These are phyloP conservation scores for Aspergillus persii DNA, from an alignment of 2,329 filamentous ascomycete genomes.

Conservation along the genomic window DNA sequence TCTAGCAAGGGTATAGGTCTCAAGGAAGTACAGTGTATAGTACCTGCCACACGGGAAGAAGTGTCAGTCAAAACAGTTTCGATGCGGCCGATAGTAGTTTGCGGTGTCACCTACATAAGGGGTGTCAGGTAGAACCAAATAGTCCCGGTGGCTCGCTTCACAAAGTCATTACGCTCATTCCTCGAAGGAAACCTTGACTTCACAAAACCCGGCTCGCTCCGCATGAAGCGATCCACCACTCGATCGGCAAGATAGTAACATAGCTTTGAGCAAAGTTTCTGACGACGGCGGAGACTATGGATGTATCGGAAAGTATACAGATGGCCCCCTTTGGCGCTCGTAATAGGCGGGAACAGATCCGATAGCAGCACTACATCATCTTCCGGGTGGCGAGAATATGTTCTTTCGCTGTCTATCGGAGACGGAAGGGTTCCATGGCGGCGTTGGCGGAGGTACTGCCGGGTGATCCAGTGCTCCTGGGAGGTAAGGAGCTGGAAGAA, in stretches of 20 bases:
- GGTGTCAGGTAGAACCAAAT: conserved; percentile 42
- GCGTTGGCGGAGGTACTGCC: conserved; percentile 41
- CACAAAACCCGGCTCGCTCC: conserved; percentile 30
- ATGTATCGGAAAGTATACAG: conserved; percentile 44
- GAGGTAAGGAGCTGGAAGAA: conserved; percentile 36
- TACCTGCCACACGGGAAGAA: conserved; percentile 28
- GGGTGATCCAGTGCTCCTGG: conserved; percentile 42
- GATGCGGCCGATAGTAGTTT: background rate
- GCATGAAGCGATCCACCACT: conserved; percentile 39
- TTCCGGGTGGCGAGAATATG: conserved; percentile 41
- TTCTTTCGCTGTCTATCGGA: conserved; percentile 33
- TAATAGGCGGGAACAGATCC: conserved; percentile 41
- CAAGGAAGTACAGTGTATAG: conserved; percentile 42
- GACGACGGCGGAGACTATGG: conserved; percentile 35
- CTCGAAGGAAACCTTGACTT: conserved; percentile 34
- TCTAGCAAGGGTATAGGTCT: conserved; percentile 39
- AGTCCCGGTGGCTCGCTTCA: conserved; percentile 32
- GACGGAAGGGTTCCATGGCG: conserved; percentile 44
- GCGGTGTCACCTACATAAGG: conserved; percentile 34
- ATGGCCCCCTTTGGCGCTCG: conserved; percentile 35
- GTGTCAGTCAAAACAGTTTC: background rate
- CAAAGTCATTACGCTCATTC: conserved; percentile 32
- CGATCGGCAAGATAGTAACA: conserved; percentile 43
- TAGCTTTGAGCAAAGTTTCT: conserved; percentile 39
- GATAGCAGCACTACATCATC: conserved; percentile 45